Conservation (phyloP, 1,139 yeast genomes). For the Saccharomyces hybrid region DNA sequence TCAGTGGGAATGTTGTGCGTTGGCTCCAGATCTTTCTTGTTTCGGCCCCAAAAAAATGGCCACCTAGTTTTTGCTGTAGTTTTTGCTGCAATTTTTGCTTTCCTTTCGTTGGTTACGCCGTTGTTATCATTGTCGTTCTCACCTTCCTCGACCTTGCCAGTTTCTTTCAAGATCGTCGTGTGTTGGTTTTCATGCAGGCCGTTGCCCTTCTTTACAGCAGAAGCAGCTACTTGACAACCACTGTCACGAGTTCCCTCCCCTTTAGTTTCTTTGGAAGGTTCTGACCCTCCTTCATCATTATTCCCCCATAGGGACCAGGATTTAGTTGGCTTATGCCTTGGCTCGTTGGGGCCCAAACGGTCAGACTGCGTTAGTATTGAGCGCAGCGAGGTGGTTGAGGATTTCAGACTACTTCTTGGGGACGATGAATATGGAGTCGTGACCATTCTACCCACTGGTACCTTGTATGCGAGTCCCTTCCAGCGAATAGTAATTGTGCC, state of each 20-base stretch:
- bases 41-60: slow-evolving; percentile 26
- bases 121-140: not conserved
- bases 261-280: not conserved
- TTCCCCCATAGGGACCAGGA: not conserved
- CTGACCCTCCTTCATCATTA: not conserved
- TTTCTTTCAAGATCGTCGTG: not conserved
- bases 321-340: not conserved
- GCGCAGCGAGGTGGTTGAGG: not conserved
- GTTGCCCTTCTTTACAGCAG: not conserved
- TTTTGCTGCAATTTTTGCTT: not conserved
- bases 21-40: not conserved
- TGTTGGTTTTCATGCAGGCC: not conserved
- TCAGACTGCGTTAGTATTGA: not conserved
- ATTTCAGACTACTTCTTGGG: not conserved
- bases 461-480: not conserved
- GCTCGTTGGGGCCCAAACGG: not conserved
- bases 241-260: not conserved
- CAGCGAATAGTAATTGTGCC: not conserved
- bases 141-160: not conserved
- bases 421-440: not conserved
- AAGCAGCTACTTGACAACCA: not conserved
- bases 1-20: not conserved
- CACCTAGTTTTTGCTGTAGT: slow-evolving; percentile 12
- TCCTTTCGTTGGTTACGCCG: not conserved
- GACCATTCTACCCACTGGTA: not conserved